Evolutionary conservation across 2,329 filamentous ascomycete genomes (phyloP), one percentile per base, ranked within the genome.

Genomic region (Cryphonectria carpinicola): DNA sequence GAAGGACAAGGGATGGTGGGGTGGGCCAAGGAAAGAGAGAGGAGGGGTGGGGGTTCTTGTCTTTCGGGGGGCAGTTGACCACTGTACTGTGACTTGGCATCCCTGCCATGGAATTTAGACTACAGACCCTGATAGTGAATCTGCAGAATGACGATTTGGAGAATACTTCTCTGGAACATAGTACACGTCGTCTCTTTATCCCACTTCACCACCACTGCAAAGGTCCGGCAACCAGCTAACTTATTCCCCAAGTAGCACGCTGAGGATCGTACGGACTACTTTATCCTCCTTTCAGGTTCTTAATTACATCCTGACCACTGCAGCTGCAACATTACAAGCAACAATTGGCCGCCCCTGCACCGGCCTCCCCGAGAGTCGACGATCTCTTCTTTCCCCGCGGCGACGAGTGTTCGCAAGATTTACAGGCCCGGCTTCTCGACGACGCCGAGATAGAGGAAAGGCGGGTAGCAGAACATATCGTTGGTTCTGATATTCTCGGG

Each of bases 61-160:
- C 19, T 17, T 43, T 13, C 14, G 13, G 22, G n/a, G 10, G n/a
- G 49, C 28, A 32, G 25, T 58, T 58, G 54, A 56, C 52, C 52
- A 28, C 52, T 28, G 52, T 32, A 6, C 11, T 28, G 25, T 49
- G 22, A 49, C 46, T n/a, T 49, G 25, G 54, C 54, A 58, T 58
- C 54, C 54, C 54, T 58, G 54, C 54, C 28, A 19, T 58, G 54
- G 52, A 32, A 58, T 19, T 35, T 28, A 25, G 13, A 19, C 54
- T 49, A 19, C 46, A 49, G 46, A 49, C 46, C 46, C 46, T 49
- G 46, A 49, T 10, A 49, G 19, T 49, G 46, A 32, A 58, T 6
- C 54, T 58, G 54, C 54, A 58, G 25, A 28, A 58, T 58, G 54
- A 58, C 54, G 54, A 58, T 58, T 14, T 25, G 52, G 25, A 56